These are phyloP conservation scores for Atkinsonella hypoxylon DNA, from an alignment of 2,329 filamentous ascomycete genomes.

Conservation along the genomic window DNA sequence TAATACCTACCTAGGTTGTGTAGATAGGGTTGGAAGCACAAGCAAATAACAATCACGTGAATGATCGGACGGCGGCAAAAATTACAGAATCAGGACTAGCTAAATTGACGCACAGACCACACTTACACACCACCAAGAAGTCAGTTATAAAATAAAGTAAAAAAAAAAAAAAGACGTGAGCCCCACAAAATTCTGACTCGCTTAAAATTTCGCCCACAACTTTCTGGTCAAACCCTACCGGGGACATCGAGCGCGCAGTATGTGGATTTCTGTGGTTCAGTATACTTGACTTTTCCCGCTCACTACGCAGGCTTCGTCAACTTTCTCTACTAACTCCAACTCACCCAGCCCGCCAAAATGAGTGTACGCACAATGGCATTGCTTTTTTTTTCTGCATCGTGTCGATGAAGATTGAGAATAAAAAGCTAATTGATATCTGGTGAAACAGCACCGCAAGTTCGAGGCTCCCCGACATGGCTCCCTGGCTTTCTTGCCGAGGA, in stretches of 20 bases:
- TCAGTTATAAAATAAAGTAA: too few relatives aligned
- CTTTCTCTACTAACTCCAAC: slow-evolving; percentile 25
- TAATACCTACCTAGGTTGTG: too few relatives aligned
- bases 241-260: background rate
- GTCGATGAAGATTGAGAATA: background rate
- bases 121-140: background rate
- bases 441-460: slow-evolving; percentile 42
- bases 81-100: slow-evolving; percentile 9
- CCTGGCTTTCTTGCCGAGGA: slow-evolving; percentile 76
- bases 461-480: slow-evolving; percentile 93
- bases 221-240: slow-evolving; percentile 11
- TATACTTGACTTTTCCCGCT: slow-evolving; percentile 14
- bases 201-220: slow-evolving; percentile 29
- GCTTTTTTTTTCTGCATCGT: background rate
- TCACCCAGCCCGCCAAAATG: slow-evolving; percentile 27
- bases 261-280: background rate
- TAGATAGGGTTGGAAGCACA: too few relatives aligned
- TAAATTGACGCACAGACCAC: slow-evolving; percentile 13
- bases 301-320: slow-evolving; percentile 21
- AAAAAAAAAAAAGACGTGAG: background rate
- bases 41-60: background rate
- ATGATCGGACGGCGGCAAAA: background rate
- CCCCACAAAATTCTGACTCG: slow-evolving; percentile 14
- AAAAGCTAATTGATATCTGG: slow-evolving; percentile 7
- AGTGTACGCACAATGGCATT: slow-evolving; percentile 22